Percentiles rank a stretch among this genome's conserved stretches.
These are phyloP conservation scores for Meyerozyma sp. DNA, from an alignment of 1,139 yeast species.

Conservation along the genomic window DNA sequence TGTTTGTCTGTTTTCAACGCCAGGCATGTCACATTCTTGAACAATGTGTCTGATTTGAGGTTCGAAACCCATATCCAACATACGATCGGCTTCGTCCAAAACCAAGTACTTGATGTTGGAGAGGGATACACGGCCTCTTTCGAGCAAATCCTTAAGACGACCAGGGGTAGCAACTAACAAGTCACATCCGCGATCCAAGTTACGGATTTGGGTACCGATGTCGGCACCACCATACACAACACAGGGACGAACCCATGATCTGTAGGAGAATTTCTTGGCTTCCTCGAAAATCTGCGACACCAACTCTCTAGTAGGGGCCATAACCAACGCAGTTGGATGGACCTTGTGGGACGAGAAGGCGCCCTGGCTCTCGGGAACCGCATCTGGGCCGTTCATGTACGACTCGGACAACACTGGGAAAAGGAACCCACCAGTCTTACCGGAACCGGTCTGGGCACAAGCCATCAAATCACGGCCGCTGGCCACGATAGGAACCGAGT, in stretches of 20 bases:
- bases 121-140: slow-evolving; percentile 89
- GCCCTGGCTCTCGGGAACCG: slow-evolving; percentile 48
- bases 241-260: slow-evolving; percentile 97
- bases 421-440: slow-evolving; percentile 99
- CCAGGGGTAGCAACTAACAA: slow-evolving; percentile 97
- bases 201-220: slow-evolving; percentile 80
- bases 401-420: slow-evolving; percentile 96
- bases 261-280: slow-evolving; percentile 90
- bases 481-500: slow-evolving; percentile 95
- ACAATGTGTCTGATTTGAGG: slow-evolving; percentile 98
- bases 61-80: slow-evolving; percentile 99
- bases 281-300: slow-evolving; percentile 96
- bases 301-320: slow-evolving; percentile 99
- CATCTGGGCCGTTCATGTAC: slow-evolving; percentile 82
- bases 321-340: slow-evolving; percentile 87
- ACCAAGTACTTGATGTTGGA: slow-evolving; percentile 89
- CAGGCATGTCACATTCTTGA: slow-evolving; percentile 97
- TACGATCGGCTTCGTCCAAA: slow-evolving; percentile 98
- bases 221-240: slow-evolving; percentile 99
- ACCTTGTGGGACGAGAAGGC: slow-evolving; percentile 71
- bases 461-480: slow-evolving; percentile 98
- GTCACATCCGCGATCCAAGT: slow-evolving; percentile 92
- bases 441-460: slow-evolving; percentile 99
- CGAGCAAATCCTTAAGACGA: slow-evolving; percentile 92
- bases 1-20: slow-evolving; percentile 86